A percentile compares a stretch with the other conserved stretches of the same genome.
Conservation (phyloP, 306 rosid genomes). For the Sicyos edulis region DNA sequence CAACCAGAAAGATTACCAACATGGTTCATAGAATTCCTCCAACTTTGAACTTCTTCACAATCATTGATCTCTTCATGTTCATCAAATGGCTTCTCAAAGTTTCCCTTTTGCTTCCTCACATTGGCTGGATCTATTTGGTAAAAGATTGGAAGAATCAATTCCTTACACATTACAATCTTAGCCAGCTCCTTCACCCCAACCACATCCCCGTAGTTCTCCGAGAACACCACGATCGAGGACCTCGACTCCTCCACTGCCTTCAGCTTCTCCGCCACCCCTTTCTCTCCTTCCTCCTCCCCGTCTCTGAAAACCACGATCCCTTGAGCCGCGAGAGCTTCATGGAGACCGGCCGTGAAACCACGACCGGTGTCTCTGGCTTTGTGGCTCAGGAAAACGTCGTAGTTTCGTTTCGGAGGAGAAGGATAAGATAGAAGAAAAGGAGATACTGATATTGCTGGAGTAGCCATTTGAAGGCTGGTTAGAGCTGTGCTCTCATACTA, state of each 20-base stretch:
- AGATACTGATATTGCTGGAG: background rate
- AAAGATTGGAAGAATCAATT: conserved; percentile 36
- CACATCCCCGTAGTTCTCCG: conserved; percentile 35
- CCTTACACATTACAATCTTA: conserved; percentile 29
- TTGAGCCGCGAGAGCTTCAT: conserved; percentile 27
- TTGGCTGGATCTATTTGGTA: conserved; percentile 35
- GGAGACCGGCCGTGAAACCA: conserved; percentile 32
- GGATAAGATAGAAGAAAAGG: background rate
- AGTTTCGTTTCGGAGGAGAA: conserved; percentile 5
- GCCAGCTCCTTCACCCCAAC: conserved; percentile 36
- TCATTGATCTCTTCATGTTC: conserved; percentile 23
- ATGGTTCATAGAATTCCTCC: conserved; percentile 31
- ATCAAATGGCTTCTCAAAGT: conserved; percentile 20
- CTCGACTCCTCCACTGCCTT: conserved; percentile 41
- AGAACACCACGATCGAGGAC: conserved; percentile 36
- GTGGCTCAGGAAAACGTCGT: conserved; percentile 31
- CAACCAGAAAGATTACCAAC: conserved; percentile 14
- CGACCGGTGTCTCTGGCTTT: conserved; percentile 31
- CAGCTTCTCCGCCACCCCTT: conserved; percentile 30
- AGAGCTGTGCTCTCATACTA: background rate
- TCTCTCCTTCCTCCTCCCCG: conserved; percentile 19
- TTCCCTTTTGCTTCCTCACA: conserved; percentile 31
- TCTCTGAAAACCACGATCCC: conserved; percentile 34
- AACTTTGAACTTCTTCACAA: conserved; percentile 20
- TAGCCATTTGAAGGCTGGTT: conserved; percentile 1